phyloP scores from a whole-genome alignment of 768 basidiomycete species.

The Fibroporia radiculosa region DNA sequence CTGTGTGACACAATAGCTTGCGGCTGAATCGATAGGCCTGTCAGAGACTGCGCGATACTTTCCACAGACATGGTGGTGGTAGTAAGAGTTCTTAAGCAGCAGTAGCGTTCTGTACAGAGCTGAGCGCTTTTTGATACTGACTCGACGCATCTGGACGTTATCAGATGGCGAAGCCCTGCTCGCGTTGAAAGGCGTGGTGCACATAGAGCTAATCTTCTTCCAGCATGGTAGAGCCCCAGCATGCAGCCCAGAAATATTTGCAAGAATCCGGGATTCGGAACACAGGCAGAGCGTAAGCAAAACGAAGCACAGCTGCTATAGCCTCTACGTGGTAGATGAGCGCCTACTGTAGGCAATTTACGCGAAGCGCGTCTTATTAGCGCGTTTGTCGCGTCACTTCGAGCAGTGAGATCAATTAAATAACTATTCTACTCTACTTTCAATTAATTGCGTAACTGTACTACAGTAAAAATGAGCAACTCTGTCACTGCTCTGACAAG shows the following conservation, averaged over 20 bases:
- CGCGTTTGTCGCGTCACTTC: too few relatives aligned
- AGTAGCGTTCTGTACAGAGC: not conserved
- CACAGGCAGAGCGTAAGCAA: too few relatives aligned
- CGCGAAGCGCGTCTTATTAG: too few relatives aligned
- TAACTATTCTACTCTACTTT: too few relatives aligned
- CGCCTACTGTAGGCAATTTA: too few relatives aligned
- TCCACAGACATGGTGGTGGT: constrained; percentile 31
- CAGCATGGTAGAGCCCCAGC: not conserved
- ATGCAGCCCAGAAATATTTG: constrained; percentile 2
- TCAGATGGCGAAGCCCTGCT: constrained; percentile 14
- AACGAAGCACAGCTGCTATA: too few relatives aligned
- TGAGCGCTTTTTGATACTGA: constrained; percentile 16
- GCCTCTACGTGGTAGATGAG: too few relatives aligned
- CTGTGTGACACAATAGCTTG: constrained; percentile 46
- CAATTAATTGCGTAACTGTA: too few relatives aligned
- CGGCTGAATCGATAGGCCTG: constrained; percentile 48
- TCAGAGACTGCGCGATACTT: constrained; percentile 32
- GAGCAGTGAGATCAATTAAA: too few relatives aligned
- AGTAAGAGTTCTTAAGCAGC: constrained; percentile 6
- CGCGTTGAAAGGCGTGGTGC: not conserved
- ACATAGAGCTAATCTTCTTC: not conserved
- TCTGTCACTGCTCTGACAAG: constrained; percentile 6
- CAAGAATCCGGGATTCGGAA: too few relatives aligned
- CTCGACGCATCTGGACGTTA: constrained; percentile 20
- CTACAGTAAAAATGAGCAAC: too few relatives aligned